Base-by-base conservation (phyloP, 2,329 filamentous ascomycete species). In the Exophiala alcalophila region DNA sequence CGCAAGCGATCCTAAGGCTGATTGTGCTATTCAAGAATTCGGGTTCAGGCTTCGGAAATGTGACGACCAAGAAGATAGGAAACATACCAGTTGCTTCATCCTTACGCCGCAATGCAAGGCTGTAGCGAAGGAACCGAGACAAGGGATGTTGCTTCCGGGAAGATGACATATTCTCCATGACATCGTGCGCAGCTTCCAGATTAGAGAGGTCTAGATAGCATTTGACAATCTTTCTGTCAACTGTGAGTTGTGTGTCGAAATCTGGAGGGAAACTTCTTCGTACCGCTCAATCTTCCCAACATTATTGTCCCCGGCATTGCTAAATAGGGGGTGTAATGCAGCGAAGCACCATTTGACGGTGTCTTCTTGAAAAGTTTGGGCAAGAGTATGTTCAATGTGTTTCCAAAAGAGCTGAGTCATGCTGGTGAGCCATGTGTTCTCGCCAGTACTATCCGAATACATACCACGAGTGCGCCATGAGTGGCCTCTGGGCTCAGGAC, bases 371-470 rank as follows among this genome's bases (percentile, higher is more conserved):
- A 78, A 65, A 2, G 72, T 67, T 21, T 76, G 70, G 1, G 65
- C 65, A 49, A 77, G 79, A 10, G 70, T 69, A 1, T 70, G 64
- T 38, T 89, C 84, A n/a, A 86, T 70, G 18, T 74, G 77, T 63
- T 88, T 92, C 88, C 89, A 96, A 3, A 95, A 66, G 3, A 95
- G 63, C 84, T 91, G n/a, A n/a, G n/a, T n/a, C n/a, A n/a, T n/a
- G n/a, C n/a, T n/a, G n/a, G n/a, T n/a, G n/a, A n/a, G n/a, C n/a
- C n/a, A n/a, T n/a, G 43, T 15, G 23, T 19, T 6, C 10, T 40
- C 41, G 40, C 51, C 47, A 37, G 32, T 15, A 40, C 5, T 40
- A 21, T 21, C 15, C 3, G 19, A 11, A 12, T 19, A 49, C 60
- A 47, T 50, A 72, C 69, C 53, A 69, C 63, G 21, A 70, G 57